These are phyloP conservation scores for Lasiodiplodia theobromae DNA, from an alignment of 2,329 filamentous ascomycete species.

Conservation along the genomic window DNA sequence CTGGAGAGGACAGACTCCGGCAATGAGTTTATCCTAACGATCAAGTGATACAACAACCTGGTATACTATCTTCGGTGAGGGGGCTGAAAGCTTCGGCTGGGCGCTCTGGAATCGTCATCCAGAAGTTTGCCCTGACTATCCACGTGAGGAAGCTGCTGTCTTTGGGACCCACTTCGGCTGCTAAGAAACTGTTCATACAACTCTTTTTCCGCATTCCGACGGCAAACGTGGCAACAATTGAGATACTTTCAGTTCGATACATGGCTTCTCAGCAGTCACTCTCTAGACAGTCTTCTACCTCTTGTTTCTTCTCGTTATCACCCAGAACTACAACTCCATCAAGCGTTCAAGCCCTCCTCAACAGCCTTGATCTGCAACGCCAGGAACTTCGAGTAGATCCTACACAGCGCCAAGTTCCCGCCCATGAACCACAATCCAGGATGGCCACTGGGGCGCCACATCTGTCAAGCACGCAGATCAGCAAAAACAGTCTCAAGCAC, in stretches of 20 bases:
- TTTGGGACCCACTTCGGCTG: too few relatives aligned
- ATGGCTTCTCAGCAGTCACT: neutral
- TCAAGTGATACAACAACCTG: neutral
- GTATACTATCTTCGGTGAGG: too few relatives aligned
- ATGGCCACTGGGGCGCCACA: constrained; percentile 50
- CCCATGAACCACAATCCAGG: constrained; percentile 51
- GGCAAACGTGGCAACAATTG: neutral
- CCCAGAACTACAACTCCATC: neutral
- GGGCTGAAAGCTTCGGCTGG: too few relatives aligned
- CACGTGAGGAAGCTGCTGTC: too few relatives aligned
- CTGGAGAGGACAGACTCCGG: neutral
- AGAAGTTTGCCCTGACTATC: neutral
- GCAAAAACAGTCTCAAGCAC: neutral
- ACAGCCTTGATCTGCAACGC: constrained; percentile 52
- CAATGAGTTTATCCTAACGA: neutral
- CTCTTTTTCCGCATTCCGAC: too few relatives aligned
- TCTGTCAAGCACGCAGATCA: constrained; percentile 34
- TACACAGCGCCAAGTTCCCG: constrained; percentile 45
- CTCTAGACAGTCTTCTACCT: neutral
- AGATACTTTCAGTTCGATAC: neutral
- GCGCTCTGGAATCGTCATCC: neutral
- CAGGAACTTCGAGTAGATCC: constrained; percentile 47
- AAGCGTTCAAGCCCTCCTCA: constrained; percentile 44
- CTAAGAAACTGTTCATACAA: too few relatives aligned
- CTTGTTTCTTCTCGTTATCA: neutral